Percentiles rank a stretch among this genome's conserved stretches.
Evolutionary conservation across 768 basidiomycete species (phyloP).

Genomic region (Xerocomus potaroensis): DNA sequence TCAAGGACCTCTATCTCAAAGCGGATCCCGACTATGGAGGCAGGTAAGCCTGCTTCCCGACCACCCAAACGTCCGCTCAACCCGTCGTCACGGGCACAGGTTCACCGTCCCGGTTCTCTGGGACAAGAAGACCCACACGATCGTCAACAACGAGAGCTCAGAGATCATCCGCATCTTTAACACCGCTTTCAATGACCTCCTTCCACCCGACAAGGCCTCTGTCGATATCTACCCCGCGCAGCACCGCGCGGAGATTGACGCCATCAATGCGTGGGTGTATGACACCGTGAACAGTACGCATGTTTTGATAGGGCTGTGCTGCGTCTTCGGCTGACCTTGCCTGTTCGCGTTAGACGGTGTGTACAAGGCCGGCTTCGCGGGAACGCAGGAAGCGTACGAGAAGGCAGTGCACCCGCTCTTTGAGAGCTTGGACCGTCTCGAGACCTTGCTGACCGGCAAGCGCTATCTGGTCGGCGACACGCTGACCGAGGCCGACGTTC

Average conservation of each 20-base stretch:
- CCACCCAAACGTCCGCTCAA: too few species aligned
- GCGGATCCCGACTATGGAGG: conserved; percentile 70
- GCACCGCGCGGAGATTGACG: conserved; percentile 74
- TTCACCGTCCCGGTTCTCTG: conserved; percentile 91
- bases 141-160: conserved; percentile 94
- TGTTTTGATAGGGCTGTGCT: conserved; percentile 7
- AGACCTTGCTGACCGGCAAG: conserved; percentile 71
- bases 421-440: conserved; percentile 73
- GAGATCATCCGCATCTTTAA: conserved; percentile 97
- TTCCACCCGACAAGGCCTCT: conserved; percentile 60
- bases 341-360: conserved; percentile 61
- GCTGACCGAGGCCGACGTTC: conserved; percentile 81
- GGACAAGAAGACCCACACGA: conserved; percentile 83
- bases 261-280: conserved; percentile 83
- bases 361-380: conserved; percentile 88
- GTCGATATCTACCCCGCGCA: conserved; percentile 77
- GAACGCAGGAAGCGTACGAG: conserved; percentile 75
- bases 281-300: conserved; percentile 74
- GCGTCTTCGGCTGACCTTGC: background rate
- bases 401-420: conserved; percentile 72
- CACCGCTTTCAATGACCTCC: conserved; percentile 68
- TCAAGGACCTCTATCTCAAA: conserved; percentile 83
- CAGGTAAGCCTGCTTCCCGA: conserved; percentile 45
- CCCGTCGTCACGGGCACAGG: conserved; percentile 27
- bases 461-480: conserved; percentile 79